Percentiles rank a stretch among this genome's conserved stretches.
Conservation (phyloP, 306 rosid genomes). For the Chamaecrista fasciculata region DNA sequence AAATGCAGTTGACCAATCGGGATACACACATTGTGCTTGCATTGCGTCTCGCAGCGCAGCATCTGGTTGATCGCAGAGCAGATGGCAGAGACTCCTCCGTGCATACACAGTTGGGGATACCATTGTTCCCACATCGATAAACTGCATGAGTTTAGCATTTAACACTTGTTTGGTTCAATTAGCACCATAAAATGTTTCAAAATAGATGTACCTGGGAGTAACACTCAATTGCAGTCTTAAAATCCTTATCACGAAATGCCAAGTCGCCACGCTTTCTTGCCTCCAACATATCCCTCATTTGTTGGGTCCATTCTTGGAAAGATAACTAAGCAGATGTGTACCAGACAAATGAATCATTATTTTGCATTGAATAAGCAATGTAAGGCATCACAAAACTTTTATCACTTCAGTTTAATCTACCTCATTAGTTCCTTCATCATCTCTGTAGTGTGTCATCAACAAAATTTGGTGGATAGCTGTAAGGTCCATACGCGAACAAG, state of each 20-base stretch:
- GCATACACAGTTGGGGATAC: constrained; percentile 74
- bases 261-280: constrained; percentile 75
- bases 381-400: constrained; percentile 12
- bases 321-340: constrained; percentile 44
- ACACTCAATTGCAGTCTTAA: constrained; percentile 61
- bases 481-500: constrained; percentile 76
- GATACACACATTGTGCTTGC: constrained; percentile 79
- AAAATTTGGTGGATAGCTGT: constrained; percentile 76
- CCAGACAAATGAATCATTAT: constrained; percentile 6
- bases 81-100: constrained; percentile 65
- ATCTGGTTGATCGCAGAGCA: constrained; percentile 75
- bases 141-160: constrained; percentile 36
- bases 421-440: constrained; percentile 77
- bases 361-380: not conserved
- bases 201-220: constrained; percentile 55
- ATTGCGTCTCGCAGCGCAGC: constrained; percentile 83
- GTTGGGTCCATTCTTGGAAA: constrained; percentile 91
- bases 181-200: not conserved
- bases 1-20: constrained; percentile 81
- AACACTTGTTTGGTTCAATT: not conserved
- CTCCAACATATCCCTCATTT: constrained; percentile 71
- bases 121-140: constrained; percentile 67
- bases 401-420: constrained; percentile 30
- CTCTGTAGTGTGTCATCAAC: constrained; percentile 62
- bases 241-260: constrained; percentile 77